Evolutionary conservation across 2,329 filamentous ascomycete species (phyloP), one percentile per base, ranked within the genome.

Genomic region (Penicillium freii): DNA sequence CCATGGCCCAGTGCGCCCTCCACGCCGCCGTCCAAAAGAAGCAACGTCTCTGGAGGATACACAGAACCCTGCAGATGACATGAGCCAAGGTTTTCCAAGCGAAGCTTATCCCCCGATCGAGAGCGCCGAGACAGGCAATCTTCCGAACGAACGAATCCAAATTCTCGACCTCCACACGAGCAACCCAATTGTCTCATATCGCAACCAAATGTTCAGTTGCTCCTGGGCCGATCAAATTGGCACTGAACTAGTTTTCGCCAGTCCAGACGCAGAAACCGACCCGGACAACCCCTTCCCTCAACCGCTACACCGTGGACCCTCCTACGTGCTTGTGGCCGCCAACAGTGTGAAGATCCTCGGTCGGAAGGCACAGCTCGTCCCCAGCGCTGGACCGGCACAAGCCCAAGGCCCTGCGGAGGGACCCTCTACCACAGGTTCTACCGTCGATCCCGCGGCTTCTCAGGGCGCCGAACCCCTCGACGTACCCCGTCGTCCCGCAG

Each of bases 191-290:
- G 82, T 96, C 58, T 88, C 89, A 23, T 95, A 95, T 75, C 83
- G 88, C 57, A 89, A 89, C 31, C 84, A 87, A 60, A 78, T 95
- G 23, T 94, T 92, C 70, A 86, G 85, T 62, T 93, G 91, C 62
- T 78, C 85, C 45, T 97, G 93, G 93, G 84, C 85, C 11, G 86
- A 90, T 60, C 88, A 91, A 58, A 84, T 96, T 43, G 93, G 93
- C 36, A 96, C 92, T 0, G 91, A 95, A 64, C 78, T 92, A 62
- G 83, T 96, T 42, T 88, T 97, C 66, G 82, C 80, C 60, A 75
- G 81, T 60, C 63, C 68, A 39, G 60, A 73, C 42, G 60, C 70
- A 7, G 63, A 74, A 54, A 66, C 71, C 11, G 71, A 65, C 13
- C 34, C 50, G 5, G 49, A 62, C 36, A 61, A 60, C 19, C 47